phyloP scores from a whole-genome alignment of 2,329 filamentous ascomycete genomes.

The Xylogone sp. region DNA sequence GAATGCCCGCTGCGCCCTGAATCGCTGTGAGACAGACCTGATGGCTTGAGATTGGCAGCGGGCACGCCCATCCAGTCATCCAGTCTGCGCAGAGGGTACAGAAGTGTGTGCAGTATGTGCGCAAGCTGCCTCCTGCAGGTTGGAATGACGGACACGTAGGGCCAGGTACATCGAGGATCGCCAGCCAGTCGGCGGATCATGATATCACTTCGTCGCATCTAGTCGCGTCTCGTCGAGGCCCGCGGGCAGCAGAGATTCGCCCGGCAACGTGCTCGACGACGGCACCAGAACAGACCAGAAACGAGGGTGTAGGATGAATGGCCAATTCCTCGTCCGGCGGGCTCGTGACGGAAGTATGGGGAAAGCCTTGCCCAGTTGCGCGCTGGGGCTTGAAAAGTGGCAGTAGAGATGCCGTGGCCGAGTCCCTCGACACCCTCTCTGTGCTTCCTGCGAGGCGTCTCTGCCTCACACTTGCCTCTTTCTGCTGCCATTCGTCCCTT shows the following conservation, averaged over 20 bases:
- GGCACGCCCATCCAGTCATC: neutral
- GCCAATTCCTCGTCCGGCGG: neutral
- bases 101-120: no score
- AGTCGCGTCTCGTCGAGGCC: neutral
- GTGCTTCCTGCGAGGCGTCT: neutral
- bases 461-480: neutral
- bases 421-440: neutral
- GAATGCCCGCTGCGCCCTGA: neutral
- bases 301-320: neutral
- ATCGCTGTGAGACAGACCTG: neutral
- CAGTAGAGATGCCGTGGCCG: neutral
- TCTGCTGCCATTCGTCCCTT: neutral
- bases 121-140: neutral
- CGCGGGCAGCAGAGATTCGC: neutral
- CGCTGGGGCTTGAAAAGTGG: neutral
- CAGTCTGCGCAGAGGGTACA: neutral
- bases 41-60: neutral
- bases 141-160: neutral
- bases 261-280: neutral
- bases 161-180: neutral
- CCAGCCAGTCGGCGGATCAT: neutral
- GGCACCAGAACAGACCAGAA: neutral
- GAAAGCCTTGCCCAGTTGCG: neutral
- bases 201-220: neutral
- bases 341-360: neutral